Conservation (phyloP, 768 basidiomycete genomes). For the Multifurca ochricompacta region DNA sequence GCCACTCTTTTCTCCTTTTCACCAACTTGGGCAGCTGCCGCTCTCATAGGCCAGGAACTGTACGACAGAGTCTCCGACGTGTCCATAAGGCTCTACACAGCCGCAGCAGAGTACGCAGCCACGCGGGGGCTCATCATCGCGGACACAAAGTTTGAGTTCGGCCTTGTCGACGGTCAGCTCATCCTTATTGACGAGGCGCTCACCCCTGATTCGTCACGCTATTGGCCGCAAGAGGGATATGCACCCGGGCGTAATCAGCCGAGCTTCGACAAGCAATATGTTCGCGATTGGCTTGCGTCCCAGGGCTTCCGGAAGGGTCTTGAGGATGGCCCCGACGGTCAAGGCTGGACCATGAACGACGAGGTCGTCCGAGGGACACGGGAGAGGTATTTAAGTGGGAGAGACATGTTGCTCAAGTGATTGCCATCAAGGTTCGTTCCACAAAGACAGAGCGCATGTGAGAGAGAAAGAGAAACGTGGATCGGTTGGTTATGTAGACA, state of each 20-base stretch:
- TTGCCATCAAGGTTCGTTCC: too few species aligned
- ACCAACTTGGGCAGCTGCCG: conserved; percentile 57
- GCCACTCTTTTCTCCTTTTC: too few species aligned
- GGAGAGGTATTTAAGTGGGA: conserved; percentile 72
- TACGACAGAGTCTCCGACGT: conserved; percentile 51
- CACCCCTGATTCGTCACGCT: conserved; percentile 94
- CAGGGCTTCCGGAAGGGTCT: conserved; percentile 70
- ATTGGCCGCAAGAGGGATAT: conserved; percentile 83
- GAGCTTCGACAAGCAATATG: conserved; percentile 95
- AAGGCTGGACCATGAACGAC: conserved; percentile 74
- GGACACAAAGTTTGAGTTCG: conserved; percentile 99
- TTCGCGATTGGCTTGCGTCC: conserved; percentile 80
- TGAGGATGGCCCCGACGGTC: conserved; percentile 63
- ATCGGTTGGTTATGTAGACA: too few species aligned
- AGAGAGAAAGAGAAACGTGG: too few species aligned
- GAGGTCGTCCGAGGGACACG: conserved; percentile 71
- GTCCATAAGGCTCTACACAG: conserved; percentile 59
- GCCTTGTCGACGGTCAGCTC: conserved; percentile 56
- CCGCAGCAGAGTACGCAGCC: conserved; percentile 67
- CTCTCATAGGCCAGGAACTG: conserved; percentile 58
- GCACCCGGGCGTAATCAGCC: conserved; percentile 66
- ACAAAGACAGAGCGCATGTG: too few species aligned
- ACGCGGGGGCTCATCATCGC: conserved; percentile 85
- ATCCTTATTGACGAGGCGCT: conserved; percentile 95
- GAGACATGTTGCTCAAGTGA: conserved; percentile 38